A percentile compares a stretch with the other conserved stretches of the same genome.
Evolutionary conservation across 495 filamentous ascomycete genomes (phyloP).

Genomic region (Aspergillus egyptiacus): DNA sequence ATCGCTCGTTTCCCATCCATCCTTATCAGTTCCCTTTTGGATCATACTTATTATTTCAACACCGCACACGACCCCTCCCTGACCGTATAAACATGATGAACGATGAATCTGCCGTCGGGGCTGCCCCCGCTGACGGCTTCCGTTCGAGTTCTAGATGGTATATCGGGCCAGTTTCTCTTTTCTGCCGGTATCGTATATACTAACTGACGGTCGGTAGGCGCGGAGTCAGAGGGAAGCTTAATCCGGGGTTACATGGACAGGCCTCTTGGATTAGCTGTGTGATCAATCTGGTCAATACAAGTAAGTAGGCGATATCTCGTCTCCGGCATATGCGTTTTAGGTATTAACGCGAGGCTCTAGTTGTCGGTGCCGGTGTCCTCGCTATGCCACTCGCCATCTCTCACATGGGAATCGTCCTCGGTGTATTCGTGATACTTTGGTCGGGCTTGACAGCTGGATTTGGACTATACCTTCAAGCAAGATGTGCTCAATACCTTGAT

Average conservation of each 20-base stretch:
- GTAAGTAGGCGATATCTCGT: constrained; percentile 28
- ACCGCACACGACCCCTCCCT: neutral
- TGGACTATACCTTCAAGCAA: constrained; percentile 87
- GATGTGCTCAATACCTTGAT: constrained; percentile 88
- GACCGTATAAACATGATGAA: constrained; percentile 21
- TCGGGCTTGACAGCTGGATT: constrained; percentile 83
- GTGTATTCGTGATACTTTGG: constrained; percentile 81
- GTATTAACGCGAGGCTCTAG: constrained; percentile 35
- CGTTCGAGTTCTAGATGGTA: constrained; percentile 32
- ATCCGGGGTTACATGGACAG: constrained; percentile 51
- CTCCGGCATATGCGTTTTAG: constrained; percentile 2
- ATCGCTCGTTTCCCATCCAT: constrained; percentile 17
- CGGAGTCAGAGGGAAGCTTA: constrained; percentile 45
- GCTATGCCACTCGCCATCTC: constrained; percentile 92
- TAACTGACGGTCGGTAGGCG: constrained; percentile 32
- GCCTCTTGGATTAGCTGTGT: constrained; percentile 88
- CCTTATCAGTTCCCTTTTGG: constrained; percentile 11
- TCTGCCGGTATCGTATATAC: constrained; percentile 6
- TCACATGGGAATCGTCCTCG: constrained; percentile 82
- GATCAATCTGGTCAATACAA: constrained; percentile 94
- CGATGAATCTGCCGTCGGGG: constrained; percentile 30
- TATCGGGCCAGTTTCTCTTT: neutral
- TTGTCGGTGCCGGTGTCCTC: constrained; percentile 88
- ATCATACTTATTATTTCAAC: constrained; percentile 1
- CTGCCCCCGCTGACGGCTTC: constrained; percentile 20